Evolutionary conservation across 176 grass and related monocot genomes (phyloP).

Genomic region (Panicum miliaceum): DNA sequence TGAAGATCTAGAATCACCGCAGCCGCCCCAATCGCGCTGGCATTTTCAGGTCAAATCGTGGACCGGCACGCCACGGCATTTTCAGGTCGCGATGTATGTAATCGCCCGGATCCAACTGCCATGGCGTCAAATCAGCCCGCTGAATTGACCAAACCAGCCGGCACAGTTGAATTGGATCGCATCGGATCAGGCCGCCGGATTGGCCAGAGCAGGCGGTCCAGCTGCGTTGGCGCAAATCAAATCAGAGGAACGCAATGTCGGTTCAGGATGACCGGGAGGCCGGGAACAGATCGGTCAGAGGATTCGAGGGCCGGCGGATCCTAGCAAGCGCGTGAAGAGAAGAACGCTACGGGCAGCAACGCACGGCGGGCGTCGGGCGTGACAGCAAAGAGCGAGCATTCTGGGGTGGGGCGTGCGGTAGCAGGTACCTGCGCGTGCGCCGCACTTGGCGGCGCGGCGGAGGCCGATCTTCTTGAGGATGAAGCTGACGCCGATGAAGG

Average conservation of each 20-base stretch:
- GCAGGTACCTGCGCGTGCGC: conserved; percentile 60
- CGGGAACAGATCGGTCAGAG: not conserved
- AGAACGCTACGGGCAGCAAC: not conserved
- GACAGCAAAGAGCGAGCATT: no score
- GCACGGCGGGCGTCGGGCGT: no score
- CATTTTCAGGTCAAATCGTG: not conserved
- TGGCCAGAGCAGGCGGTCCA: no score
- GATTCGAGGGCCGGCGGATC: not conserved
- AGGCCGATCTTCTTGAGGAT: conserved; percentile 99
- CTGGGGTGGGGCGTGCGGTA: no score
- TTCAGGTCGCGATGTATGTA: not conserved
- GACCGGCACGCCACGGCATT: not conserved
- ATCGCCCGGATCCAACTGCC: conserved; percentile 1
- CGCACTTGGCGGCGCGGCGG: conserved; percentile 72
- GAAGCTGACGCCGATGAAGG: conserved; percentile 91
- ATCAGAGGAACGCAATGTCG: not conserved
- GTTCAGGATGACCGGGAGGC: not conserved
- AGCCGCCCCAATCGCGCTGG: not conserved
- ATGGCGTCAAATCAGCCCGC: not conserved
- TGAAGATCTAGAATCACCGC: conserved; percentile 24
- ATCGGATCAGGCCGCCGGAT: not conserved
- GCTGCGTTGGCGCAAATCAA: not conserved
- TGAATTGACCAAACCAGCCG: not conserved
- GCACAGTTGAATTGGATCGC: not conserved
- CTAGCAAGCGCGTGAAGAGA: not conserved